Conservation (phyloP, 2,329 filamentous ascomycete genomes). For the Leptosphaerulina australis region DNA sequence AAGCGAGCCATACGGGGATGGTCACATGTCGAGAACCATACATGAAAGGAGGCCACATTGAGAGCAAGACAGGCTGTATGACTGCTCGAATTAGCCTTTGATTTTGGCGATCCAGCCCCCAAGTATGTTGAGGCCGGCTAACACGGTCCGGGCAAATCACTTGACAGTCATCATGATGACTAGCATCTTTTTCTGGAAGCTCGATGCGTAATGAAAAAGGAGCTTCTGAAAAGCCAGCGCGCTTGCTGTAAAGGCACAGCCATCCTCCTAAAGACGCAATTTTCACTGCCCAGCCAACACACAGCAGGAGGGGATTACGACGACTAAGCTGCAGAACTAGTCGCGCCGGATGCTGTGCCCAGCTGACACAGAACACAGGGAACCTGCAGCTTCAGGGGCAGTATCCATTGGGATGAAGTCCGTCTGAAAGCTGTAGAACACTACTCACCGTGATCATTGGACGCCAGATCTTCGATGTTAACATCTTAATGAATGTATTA, state of each 20-base stretch:
- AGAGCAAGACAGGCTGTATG: background rate
- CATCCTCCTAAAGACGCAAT: constrained; percentile 17
- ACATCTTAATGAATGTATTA: constrained; percentile 29
- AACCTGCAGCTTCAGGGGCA: constrained; percentile 41
- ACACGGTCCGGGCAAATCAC: background rate
- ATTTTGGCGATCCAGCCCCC: background rate
- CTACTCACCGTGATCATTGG: constrained; percentile 25
- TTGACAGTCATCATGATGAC: constrained; percentile 2
- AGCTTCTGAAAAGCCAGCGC: constrained; percentile 16
- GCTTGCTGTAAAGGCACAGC: constrained; percentile 11
- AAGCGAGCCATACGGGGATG: background rate
- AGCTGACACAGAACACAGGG: constrained; percentile 44
- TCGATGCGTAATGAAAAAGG: background rate
- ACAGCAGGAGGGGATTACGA: constrained; percentile 28
- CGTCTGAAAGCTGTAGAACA: constrained; percentile 4
- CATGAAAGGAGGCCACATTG: background rate
- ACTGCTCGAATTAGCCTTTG: background rate
- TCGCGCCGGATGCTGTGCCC: constrained; percentile 36
- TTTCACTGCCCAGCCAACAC: constrained; percentile 17
- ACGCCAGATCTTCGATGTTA: constrained; percentile 14
- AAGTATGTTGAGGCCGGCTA: constrained; percentile 5
- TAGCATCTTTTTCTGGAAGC: constrained; percentile 6
- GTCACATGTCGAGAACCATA: constrained; percentile 1
- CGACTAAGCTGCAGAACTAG: constrained; percentile 29
- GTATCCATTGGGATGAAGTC: background rate